Base-by-base conservation (phyloP, 257 asterid species). In the Perilla frutescens region DNA sequence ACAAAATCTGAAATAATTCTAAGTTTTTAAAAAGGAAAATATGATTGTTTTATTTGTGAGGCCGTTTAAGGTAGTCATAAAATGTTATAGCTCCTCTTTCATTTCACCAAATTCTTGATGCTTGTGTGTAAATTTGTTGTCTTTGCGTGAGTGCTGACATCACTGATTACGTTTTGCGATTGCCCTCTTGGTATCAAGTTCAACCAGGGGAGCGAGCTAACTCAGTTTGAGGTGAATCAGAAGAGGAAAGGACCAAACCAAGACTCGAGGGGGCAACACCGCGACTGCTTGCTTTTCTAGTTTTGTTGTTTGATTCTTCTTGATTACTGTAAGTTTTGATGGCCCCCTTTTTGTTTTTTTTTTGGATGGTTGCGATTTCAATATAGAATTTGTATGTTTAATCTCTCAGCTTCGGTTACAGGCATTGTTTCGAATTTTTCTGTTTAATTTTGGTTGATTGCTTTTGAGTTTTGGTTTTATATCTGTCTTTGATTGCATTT, bases 91-190 rank as follows among this genome's bases (percentile, higher is more conserved):
- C 54, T 63, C 15, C 54, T 63, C 15, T 37, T 70, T 58, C 39
- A 15, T 47, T 47, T 39, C 29, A 8, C 66, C 13, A 31, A 71
- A 72, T 40, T 50, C 37, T 15, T 59, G 61, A 41, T 55, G 7
- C 20, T 26, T 73, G 70, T 31, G 68, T 64, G 70, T 14, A 45
- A 5, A 64, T 44, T 44, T 13, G 26, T 13, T 26, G 45, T 56
- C 5, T 51, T 37, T 34, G 49, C 49, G 53, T 10, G 3, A 68
- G 63, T 41, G 65, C 49, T 76, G 64, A 67, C 66, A 57, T 79
- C 78, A 73, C 76, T 79, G 74, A 62, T 77, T 56, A 76, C 78
- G 64, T 76, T 59, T 63, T 47, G 34, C 49, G 49, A 54, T 58
- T 32, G 56, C 43, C 2, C 62, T 48, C 70, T 51, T 59, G 20